Percentiles rank a stretch among this genome's conserved stretches.
Evolutionary conservation across 768 basidiomycete genomes (phyloP).

Genomic region (Hygrophoropsis aurantiaca): DNA sequence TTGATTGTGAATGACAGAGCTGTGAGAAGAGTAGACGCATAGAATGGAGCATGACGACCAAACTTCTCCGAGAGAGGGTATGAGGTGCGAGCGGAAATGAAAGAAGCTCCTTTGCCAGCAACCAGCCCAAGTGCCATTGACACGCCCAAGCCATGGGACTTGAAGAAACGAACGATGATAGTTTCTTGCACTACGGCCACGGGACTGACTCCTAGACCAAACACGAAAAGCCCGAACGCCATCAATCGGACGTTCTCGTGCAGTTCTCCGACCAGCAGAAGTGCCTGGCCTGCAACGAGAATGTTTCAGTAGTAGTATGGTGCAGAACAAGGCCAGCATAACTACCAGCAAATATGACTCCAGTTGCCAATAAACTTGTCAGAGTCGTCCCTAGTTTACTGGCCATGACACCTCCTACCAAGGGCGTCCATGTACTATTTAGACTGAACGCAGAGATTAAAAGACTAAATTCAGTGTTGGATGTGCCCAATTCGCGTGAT

Average conservation of each 20-base stretch:
- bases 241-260: slow-evolving; percentile 62
- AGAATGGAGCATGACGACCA: slow-evolving; percentile 74
- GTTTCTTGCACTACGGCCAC: slow-evolving; percentile 83
- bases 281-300: slow-evolving; percentile 49
- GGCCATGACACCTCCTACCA: slow-evolving; percentile 72
- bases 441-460: slow-evolving; percentile 76
- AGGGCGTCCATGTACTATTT: slow-evolving; percentile 76
- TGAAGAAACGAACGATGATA: slow-evolving; percentile 82
- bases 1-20: slow-evolving; percentile 68
- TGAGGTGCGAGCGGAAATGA: slow-evolving; percentile 70
- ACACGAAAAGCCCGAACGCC: slow-evolving; percentile 75
- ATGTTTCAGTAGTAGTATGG: not conserved
- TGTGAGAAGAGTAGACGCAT: slow-evolving; percentile 63
- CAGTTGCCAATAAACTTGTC: slow-evolving; percentile 73
- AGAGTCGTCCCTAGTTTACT: slow-evolving; percentile 70
- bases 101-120: slow-evolving; percentile 77
- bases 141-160: slow-evolving; percentile 68
- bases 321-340: not conserved
- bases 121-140: slow-evolving; percentile 84
- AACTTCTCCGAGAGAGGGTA: slow-evolving; percentile 72
- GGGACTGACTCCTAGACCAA: slow-evolving; percentile 78
- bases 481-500: slow-evolving; percentile 66
- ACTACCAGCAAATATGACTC: slow-evolving; percentile 63
- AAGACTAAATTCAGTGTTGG: slow-evolving; percentile 76
- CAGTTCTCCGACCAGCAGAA: slow-evolving; percentile 67